phyloP scores from a whole-genome alignment of 2,329 filamentous ascomycete species.

The Cladosporium sp. region DNA sequence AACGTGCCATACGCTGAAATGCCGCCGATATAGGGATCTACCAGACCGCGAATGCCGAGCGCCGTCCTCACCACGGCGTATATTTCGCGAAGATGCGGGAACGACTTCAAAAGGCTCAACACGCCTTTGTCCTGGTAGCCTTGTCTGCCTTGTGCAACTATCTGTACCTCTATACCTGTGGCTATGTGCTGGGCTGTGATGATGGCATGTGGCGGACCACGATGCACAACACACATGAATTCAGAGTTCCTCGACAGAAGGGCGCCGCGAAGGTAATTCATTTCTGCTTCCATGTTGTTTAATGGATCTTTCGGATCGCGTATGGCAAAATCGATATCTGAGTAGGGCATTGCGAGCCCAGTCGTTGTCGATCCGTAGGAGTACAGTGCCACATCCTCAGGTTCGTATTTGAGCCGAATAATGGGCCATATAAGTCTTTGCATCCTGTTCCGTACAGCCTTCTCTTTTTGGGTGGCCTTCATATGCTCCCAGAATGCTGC shows the following conservation, averaged over 20 bases:
- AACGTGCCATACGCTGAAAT: constrained; percentile 53
- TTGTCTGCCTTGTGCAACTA: constrained; percentile 45
- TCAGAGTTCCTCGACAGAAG: constrained; percentile 12
- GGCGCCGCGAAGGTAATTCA: not conserved
- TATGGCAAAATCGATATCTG: constrained; percentile 51
- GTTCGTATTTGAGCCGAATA: not conserved
- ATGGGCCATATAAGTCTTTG: not conserved
- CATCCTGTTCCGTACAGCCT: not conserved
- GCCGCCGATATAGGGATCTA: constrained; percentile 45
- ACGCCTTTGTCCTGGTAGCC: constrained; percentile 40
- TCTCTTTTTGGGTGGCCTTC: not conserved
- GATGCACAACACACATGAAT: constrained; percentile 20
- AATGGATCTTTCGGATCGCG: constrained; percentile 10
- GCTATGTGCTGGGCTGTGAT: constrained; percentile 40
- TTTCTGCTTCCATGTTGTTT: constrained; percentile 10
- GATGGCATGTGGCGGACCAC: constrained; percentile 37
- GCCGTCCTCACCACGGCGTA: constrained; percentile 49
- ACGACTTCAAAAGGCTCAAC: constrained; percentile 44
- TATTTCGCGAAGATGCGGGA: constrained; percentile 46
- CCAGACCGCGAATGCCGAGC: constrained; percentile 48
- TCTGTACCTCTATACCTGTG: constrained; percentile 50
- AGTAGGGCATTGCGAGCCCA: constrained; percentile 49
- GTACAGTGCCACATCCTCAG: not conserved
- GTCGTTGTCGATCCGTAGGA: constrained; percentile 53
- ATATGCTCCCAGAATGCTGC: not conserved